These are phyloP conservation scores for Paraphoma sp. DNA, from an alignment of 2,329 filamentous ascomycete genomes.

Conservation along the genomic window DNA sequence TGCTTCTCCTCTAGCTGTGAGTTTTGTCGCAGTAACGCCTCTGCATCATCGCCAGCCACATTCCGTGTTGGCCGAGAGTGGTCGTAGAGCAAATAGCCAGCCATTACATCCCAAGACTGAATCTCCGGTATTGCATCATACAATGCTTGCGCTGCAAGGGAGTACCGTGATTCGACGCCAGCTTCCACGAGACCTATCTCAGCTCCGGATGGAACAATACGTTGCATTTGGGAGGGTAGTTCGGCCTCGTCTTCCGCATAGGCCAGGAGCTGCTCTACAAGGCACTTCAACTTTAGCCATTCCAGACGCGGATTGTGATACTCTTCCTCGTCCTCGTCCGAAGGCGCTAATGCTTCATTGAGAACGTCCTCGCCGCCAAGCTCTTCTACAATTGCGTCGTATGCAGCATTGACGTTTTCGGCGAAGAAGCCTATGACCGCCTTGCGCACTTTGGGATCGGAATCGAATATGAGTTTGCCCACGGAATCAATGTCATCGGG, in stretches of 20 bases:
- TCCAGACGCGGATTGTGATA: constrained; percentile 77
- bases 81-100: constrained; percentile 90
- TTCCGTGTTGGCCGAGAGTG: constrained; percentile 69
- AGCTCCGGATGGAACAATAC: constrained; percentile 50
- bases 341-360: constrained; percentile 74
- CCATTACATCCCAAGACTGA: constrained; percentile 84
- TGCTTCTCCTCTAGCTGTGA: constrained; percentile 78
- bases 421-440: constrained; percentile 91
- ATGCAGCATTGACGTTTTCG: constrained; percentile 82
- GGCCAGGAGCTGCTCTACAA: constrained; percentile 80
- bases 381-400: constrained; percentile 80
- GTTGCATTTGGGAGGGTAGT: constrained; percentile 57
- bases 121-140: constrained; percentile 84
- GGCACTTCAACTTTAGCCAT: constrained; percentile 91
- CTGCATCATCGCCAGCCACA: constrained; percentile 63
- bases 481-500: constrained; percentile 90
- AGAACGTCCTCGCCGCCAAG: constrained; percentile 80
- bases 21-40: constrained; percentile 71
- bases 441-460: constrained; percentile 82
- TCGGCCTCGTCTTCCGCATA: constrained; percentile 77
- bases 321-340: constrained; percentile 75
- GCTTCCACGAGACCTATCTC: constrained; percentile 61
- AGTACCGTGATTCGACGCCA: constrained; percentile 79
- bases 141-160: constrained; percentile 82
- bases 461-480: constrained; percentile 87